A percentile compares a stretch with the other conserved stretches of the same genome.
phyloP scores from a whole-genome alignment of 1,284 basidiomycete genomes.

The Omphalotus olearius region DNA sequence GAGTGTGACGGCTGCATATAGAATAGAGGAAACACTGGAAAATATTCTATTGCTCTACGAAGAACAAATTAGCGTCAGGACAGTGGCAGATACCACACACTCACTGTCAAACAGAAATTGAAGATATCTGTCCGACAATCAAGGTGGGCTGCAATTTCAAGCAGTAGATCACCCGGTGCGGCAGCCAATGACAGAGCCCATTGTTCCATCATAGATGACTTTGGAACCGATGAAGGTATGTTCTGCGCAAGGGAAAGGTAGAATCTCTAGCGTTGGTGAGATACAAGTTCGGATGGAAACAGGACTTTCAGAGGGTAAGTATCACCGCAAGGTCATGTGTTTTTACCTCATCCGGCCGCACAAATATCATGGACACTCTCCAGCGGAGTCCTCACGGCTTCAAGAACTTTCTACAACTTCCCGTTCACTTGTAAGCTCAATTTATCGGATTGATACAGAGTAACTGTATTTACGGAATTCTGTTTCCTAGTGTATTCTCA shows the following conservation, averaged over 20 bases:
- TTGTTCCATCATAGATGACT: neutral
- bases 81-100: constrained; percentile 21
- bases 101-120: constrained; percentile 52
- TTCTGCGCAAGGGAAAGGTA: neutral
- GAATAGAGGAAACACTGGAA: constrained; percentile 45
- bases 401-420: too few relatives aligned
- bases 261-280: too few relatives aligned
- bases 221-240: neutral
- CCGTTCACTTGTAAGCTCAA: too few relatives aligned
- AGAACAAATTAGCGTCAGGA: constrained; percentile 5
- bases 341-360: too few relatives aligned
- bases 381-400: too few relatives aligned
- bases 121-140: constrained; percentile 48
- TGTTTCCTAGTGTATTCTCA: too few relatives aligned
- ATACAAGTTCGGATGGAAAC: too few relatives aligned
- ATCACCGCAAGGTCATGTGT: too few relatives aligned
- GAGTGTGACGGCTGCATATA: constrained; percentile 56
- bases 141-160: constrained; percentile 56
- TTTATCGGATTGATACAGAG: too few relatives aligned
- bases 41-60: constrained; percentile 43
- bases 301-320: too few relatives aligned
- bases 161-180: constrained; percentile 58
- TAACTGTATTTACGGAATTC: too few relatives aligned
- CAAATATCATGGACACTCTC: too few relatives aligned
- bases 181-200: constrained; percentile 9